Percentiles rank a stretch among this genome's conserved stretches.
These are phyloP conservation scores for Cadophora luteo-olivacea DNA, from an alignment of 2,329 filamentous ascomycete species.

Conservation along the genomic window DNA sequence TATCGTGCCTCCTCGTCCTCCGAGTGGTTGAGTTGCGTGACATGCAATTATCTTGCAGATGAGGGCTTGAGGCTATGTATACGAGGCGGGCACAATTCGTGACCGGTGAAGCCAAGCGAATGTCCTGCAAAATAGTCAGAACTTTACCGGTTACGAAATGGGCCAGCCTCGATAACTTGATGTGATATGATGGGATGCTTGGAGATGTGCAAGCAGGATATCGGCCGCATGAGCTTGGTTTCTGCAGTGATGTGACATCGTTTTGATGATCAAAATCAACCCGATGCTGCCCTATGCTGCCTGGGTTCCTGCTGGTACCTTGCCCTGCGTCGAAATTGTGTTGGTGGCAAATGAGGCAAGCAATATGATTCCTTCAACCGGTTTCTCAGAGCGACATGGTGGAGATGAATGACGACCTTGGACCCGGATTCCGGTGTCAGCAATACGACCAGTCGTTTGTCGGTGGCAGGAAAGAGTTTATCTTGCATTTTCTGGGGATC, in stretches of 20 bases:
- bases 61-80: too few relatives aligned
- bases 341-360: constrained; percentile 1
- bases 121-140: too few relatives aligned
- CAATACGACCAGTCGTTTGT: constrained; percentile 2
- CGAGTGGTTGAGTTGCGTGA: constrained; percentile 22
- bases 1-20: constrained; percentile 4
- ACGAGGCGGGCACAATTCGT: too few relatives aligned
- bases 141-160: too few relatives aligned
- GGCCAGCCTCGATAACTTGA: too few relatives aligned
- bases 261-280: constrained; percentile 2
- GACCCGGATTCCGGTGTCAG: constrained; percentile 5
- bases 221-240: neutral
- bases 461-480: neutral
- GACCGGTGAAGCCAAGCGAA: too few relatives aligned
- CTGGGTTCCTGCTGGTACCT: neutral
- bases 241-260: neutral
- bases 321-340: neutral
- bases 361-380: constrained; percentile 14
- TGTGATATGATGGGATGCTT: too few relatives aligned
- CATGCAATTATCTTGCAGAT: constrained; percentile 18
- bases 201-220: constrained; percentile 4
- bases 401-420: constrained; percentile 16
- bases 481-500: constrained; percentile 6
- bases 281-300: neutral
- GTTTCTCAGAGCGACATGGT: neutral